Conservation (phyloP, 164 flowering plant species). For the Nymphaea thermarum region DNA sequence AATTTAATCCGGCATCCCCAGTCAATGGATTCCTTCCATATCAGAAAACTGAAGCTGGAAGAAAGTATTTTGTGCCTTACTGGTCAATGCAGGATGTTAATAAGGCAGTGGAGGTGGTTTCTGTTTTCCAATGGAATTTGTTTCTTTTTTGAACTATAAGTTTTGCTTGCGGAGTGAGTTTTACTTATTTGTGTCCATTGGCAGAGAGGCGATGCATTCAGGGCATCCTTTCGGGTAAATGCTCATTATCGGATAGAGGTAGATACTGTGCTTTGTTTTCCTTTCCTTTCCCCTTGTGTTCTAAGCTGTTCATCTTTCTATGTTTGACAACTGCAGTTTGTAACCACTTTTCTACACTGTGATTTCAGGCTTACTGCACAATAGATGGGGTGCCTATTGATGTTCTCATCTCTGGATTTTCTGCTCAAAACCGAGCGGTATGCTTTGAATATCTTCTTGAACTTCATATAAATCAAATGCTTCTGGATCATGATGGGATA, state of each 20-base stretch:
- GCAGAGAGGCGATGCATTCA: slow-evolving; percentile 72
- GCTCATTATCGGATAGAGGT: slow-evolving; percentile 86
- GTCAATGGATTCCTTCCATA: slow-evolving; percentile 6
- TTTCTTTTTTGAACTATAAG: neutral
- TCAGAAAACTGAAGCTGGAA: slow-evolving; percentile 15
- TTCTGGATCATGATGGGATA: too few relatives aligned
- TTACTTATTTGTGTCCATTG: slow-evolving; percentile 6
- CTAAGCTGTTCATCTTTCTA: neutral
- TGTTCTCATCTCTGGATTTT: slow-evolving; percentile 59
- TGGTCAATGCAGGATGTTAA: slow-evolving; percentile 53
- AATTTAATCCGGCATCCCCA: slow-evolving; percentile 5
- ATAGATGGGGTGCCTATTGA: slow-evolving; percentile 78
- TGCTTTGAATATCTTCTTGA: slow-evolving; percentile 15
- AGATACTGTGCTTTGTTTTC: neutral
- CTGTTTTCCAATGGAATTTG: neutral
- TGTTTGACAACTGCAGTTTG: neutral
- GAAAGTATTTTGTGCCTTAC: slow-evolving; percentile 37
- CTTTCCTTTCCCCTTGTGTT: neutral
- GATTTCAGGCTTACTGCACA: slow-evolving; percentile 77
- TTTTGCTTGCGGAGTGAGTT: neutral
- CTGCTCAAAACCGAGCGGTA: slow-evolving; percentile 93
- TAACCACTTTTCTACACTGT: slow-evolving; percentile 3
- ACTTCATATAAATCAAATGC: too few relatives aligned
- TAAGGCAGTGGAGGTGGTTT: slow-evolving; percentile 62
- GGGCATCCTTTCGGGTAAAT: slow-evolving; percentile 70